Conservation (phyloP, 169 alveolate species). For the Plasmodium falciparum region DNA sequence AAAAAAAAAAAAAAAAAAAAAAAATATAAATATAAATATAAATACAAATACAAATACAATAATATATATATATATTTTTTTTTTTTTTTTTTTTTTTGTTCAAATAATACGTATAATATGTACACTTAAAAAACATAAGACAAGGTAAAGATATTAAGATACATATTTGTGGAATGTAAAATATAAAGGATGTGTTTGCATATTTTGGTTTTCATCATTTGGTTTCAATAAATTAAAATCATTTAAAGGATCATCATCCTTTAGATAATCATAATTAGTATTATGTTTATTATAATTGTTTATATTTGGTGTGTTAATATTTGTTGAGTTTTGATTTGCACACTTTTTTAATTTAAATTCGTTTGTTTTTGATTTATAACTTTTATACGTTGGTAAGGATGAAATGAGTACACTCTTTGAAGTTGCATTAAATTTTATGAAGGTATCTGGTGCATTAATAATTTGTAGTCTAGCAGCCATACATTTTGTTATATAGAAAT, state of each 20-base stretch:
- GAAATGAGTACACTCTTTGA: constrained; percentile 52
- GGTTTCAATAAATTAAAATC: background rate
- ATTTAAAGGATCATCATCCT: background rate
- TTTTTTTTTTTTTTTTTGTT: no score
- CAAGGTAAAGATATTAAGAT: background rate
- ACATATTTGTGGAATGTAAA: constrained; percentile 55
- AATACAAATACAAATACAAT: background rate
- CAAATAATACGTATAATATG: no score
- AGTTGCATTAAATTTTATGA: constrained; percentile 58
- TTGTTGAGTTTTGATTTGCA: background rate
- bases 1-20: background rate
- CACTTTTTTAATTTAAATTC: constrained; percentile 4
- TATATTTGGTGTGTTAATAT: constrained; percentile 2
- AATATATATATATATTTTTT: no score
- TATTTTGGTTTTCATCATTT: constrained; percentile 17
- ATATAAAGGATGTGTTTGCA: constrained; percentile 32
- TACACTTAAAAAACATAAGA: no score
- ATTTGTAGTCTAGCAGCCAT: constrained; percentile 77
- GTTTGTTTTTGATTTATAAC: constrained; percentile 41
- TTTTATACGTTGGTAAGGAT: constrained; percentile 73
- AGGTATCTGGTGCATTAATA: constrained; percentile 69
- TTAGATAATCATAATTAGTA: background rate
- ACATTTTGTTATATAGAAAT: constrained; percentile 65
- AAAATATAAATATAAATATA: background rate
- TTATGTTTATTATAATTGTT: background rate